These are phyloP conservation scores for Elongisporangium undulatum DNA, from an alignment of 352 stramenopile species.

Conservation along the genomic window DNA sequence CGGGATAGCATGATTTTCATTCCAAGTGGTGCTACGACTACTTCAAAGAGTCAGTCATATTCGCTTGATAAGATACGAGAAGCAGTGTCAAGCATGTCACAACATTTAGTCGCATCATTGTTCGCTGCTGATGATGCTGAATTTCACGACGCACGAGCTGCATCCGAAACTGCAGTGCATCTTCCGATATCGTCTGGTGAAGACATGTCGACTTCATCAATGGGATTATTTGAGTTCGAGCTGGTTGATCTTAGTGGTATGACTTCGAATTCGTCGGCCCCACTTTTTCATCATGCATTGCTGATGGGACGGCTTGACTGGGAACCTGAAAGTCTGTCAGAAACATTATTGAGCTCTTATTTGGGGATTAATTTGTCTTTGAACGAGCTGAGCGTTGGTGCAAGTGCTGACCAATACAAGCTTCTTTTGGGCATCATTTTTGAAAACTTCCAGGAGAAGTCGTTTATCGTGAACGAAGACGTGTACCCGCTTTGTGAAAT, in stretches of 20 bases:
- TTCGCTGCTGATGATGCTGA: constrained; percentile 80
- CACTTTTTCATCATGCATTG: constrained; percentile 82
- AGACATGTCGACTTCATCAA: constrained; percentile 55
- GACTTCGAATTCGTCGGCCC: constrained; percentile 42
- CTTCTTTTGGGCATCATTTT: constrained; percentile 79
- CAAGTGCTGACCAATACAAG: constrained; percentile 56
- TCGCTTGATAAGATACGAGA: constrained; percentile 57
- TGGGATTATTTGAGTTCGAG: constrained; percentile 81
- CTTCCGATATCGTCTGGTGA: constrained; percentile 16
- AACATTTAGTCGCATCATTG: constrained; percentile 67
- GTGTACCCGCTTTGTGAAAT: constrained; percentile 61
- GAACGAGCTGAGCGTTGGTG: constrained; percentile 75
- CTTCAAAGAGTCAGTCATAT: constrained; percentile 12
- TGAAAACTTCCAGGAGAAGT: constrained; percentile 85
- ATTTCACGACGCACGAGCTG: constrained; percentile 74
- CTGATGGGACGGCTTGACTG: constrained; percentile 70
- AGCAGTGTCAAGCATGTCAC: constrained; percentile 67
- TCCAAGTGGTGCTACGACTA: constrained; percentile 12
- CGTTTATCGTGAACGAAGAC: constrained; percentile 71
- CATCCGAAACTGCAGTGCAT: constrained; percentile 23
- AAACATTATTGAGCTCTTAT: constrained; percentile 58
- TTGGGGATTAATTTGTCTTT: constrained; percentile 59
- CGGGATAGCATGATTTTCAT: constrained; percentile 65
- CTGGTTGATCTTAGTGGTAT: constrained; percentile 74
- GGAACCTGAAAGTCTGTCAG: constrained; percentile 62